Evolutionary conservation across 805 yeast genomes (phyloP), one percentile per base, ranked within the genome.

Genomic region (Sungouiella blattae): DNA sequence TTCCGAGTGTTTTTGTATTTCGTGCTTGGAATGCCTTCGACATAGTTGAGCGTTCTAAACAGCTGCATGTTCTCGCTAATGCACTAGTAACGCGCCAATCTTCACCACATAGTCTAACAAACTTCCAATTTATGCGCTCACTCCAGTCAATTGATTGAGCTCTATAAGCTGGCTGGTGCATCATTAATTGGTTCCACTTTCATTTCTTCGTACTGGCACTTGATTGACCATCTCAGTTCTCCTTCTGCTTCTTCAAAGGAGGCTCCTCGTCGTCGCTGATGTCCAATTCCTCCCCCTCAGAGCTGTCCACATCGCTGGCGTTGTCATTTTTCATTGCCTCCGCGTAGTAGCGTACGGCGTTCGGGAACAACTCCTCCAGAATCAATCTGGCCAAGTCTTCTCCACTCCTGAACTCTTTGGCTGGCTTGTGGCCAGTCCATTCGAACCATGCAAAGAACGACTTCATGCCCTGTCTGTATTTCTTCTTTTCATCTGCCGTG

Each of bases 361-460:
- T 80, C 11, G 96, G 95, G 53, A 76, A 89, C 28, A 91, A 55
- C 50, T 89, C 96, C 30, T 87, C 95, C 4, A 77, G 67, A 11
- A 91, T 65, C 27, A 85, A 60, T 33, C 78, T 66, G 0, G 95
- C 86, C 36, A 89, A 67, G 8, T 81, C 87, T 41, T 81, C 91
- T 16, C 95, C 96, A 37, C 74, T 71, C 41, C 88, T 73, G 53
- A 79, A 86, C 54, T 80, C 93, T 59, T 78, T 85, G 1, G 87
- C 84, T 1, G 87, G 83, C 44, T 80, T 81, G 23, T 62, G 56
- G 0, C 95, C 95, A 1, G 93, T 83, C 89, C 94, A 88, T 31
- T 68, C 66, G 54, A 88, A 89, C 81, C 89, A 89, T 5, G 87
- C 82, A 58, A 91, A 89, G 51, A 91, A 83, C 11, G 91, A 79